Evolutionary conservation across 2,329 filamentous ascomycete species (phyloP), one percentile per base, ranked within the genome.

Genomic region (Hypoxylon sp.): DNA sequence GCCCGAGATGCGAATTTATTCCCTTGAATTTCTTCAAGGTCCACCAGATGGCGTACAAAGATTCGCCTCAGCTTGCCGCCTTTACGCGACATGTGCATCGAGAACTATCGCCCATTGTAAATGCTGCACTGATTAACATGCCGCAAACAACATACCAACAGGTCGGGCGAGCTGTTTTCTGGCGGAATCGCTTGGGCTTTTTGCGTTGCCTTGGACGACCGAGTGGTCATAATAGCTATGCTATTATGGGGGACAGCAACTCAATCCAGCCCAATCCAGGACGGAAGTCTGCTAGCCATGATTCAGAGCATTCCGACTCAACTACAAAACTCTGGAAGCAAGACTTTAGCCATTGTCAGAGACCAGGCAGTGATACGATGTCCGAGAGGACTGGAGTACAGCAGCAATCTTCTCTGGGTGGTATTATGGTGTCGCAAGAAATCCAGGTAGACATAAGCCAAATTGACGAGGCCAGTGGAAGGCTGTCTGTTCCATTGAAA

Each of bases 21-120:
- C 88, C 90, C 0, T 78, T 91, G 28, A 84, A 79, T 45, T 87
- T 92, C 68, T 91, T 92, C 79, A 88, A 86, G 68, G 80, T 85
- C 6, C 88, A 89, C 61, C 90, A 92, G 75, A 84, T 89, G 65
- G 83, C 87, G 0, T 85, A 88, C 70, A 80, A 83, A 26, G 82
- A 82, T 63, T 81, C 83, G 30, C 78, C 81, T 0, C 85, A 87
- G 67, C 83, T 88, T 45, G 81, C 86, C 3, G 83, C 82, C 2
- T 92, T 92, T 70, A 82, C 84, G 1, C 83, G 86, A 60, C 83
- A 83, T 30, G 82, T 90, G 2, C 85, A 89, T 71, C 83, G 85
- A 64, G 89, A 91, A 65, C 83, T 91, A 61, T 83, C 83, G 12
- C 83, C 81, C 18, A 74, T 85, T 12, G 71, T 84, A 28, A 78